A percentile compares a stretch with the other conserved stretches of the same genome.
phyloP scores from a whole-genome alignment of 2,329 filamentous ascomycete species.

The Ambrosiella cleistominuta region DNA sequence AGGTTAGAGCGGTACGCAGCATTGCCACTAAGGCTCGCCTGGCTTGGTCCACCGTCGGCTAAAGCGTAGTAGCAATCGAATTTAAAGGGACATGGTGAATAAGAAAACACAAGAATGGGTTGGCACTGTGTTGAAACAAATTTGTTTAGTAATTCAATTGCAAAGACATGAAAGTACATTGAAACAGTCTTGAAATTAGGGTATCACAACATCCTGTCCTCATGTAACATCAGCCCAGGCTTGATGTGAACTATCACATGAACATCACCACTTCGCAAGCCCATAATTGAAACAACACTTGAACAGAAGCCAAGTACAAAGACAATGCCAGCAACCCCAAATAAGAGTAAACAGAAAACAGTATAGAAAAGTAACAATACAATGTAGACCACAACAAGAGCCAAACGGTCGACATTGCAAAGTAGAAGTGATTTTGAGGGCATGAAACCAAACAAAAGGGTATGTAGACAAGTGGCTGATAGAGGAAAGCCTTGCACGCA shows the following conservation, averaged over 20 bases:
- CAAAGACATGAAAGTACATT: no score
- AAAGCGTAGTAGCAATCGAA: not conserved
- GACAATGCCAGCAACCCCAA: slow-evolving; percentile 14
- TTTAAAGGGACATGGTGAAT: not conserved
- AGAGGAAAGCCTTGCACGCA: not conserved
- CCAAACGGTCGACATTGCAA: not conserved
- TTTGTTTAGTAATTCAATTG: no score
- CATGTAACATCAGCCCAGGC: not conserved
- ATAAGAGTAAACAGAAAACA: slow-evolving; percentile 14
- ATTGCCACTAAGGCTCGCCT: slow-evolving; percentile 31
- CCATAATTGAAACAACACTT: not conserved
- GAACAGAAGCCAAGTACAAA: not conserved
- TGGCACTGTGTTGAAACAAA: no score
- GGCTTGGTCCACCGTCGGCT: slow-evolving; percentile 25
- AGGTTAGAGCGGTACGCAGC: slow-evolving; percentile 33
- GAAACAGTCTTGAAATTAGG: no score
- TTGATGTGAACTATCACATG: not conserved
- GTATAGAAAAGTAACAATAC: slow-evolving; percentile 11
- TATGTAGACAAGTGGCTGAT: no score
- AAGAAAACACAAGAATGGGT: not conserved
- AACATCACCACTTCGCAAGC: not conserved
- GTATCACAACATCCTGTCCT: no score
- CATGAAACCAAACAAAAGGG: no score
- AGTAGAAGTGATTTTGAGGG: no score
- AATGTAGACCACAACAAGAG: not conserved